A percentile compares a stretch with the other conserved stretches of the same genome.
Conservation (phyloP, 257 asterid genomes). For the Jasminum sambac region DNA sequence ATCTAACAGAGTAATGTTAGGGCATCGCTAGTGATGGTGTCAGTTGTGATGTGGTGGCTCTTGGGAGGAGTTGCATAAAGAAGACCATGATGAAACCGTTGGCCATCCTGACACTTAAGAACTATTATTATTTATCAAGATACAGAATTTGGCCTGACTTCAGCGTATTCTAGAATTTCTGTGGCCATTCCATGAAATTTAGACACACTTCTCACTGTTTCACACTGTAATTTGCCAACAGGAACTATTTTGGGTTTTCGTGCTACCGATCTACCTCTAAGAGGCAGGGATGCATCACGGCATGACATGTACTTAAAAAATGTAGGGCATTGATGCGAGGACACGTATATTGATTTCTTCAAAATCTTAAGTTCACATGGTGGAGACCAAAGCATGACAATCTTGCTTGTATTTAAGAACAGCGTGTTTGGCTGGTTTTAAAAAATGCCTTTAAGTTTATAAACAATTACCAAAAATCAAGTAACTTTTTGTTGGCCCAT, state of each 20-base stretch:
- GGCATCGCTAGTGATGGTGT: too few species aligned
- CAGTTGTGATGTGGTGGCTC: too few species aligned
- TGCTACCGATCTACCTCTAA: background rate
- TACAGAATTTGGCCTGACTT: background rate
- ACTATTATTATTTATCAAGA: too few species aligned
- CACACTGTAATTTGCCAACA: background rate
- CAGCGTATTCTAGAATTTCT: background rate
- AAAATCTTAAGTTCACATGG: background rate
- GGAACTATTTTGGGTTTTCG: background rate
- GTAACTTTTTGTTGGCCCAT: too few species aligned
- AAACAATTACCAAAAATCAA: too few species aligned
- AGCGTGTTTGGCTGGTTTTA: too few species aligned
- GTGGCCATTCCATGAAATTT: background rate
- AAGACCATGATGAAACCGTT: too few species aligned
- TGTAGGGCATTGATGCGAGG: background rate
- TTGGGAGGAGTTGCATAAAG: too few species aligned
- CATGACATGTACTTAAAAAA: background rate
- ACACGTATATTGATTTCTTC: background rate
- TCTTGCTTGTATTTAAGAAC: background rate
- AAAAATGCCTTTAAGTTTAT: too few species aligned
- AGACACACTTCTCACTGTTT: background rate
- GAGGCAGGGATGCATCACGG: background rate
- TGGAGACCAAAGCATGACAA: background rate
- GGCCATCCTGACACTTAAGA: too few species aligned
- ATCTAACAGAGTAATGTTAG: too few species aligned